These are phyloP conservation scores for Sporothrix inflata DNA, from an alignment of 2,329 filamentous ascomycete species.

Conservation along the genomic window DNA sequence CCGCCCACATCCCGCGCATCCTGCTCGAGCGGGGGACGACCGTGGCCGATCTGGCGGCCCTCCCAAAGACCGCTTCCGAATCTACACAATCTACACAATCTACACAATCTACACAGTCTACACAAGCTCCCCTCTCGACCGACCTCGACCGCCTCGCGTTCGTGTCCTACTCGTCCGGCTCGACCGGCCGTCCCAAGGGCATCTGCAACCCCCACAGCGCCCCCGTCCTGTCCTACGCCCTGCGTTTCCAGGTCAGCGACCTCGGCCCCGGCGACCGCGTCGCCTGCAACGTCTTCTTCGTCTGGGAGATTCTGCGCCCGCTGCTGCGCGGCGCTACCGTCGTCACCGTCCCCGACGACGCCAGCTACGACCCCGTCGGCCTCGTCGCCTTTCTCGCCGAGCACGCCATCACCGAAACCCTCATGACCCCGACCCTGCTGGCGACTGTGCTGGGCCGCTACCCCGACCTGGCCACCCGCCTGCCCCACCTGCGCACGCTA, in stretches of 20 bases:
- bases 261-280: conserved; percentile 73
- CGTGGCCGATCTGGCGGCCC: not conserved
- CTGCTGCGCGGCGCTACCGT: conserved; percentile 76
- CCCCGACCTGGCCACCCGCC: conserved; percentile 62
- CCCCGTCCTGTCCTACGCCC: conserved; percentile 72
- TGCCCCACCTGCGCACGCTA: conserved; percentile 69
- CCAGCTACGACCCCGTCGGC: conserved; percentile 75
- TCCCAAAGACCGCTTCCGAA: conserved; percentile 20
- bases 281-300: conserved; percentile 86
- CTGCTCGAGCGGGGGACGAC: conserved; percentile 56
- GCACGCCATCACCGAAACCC: conserved; percentile 73
- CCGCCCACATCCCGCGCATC: conserved; percentile 64
- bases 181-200: conserved; percentile 78
- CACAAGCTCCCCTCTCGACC: conserved; percentile 59
- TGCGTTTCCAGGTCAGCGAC: conserved; percentile 72
- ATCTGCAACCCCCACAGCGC: conserved; percentile 80
- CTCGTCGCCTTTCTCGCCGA: conserved; percentile 71
- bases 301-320: conserved; percentile 82
- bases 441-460: conserved; percentile 74
- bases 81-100: no score
- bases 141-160: conserved; percentile 77
- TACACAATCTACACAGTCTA: not conserved
- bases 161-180: conserved; percentile 80
- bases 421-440: conserved; percentile 81
- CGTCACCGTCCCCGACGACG: conserved; percentile 73